Evolutionary conservation across 148 eudicot genomes (phyloP).

Genomic region (Chenopodium album): DNA sequence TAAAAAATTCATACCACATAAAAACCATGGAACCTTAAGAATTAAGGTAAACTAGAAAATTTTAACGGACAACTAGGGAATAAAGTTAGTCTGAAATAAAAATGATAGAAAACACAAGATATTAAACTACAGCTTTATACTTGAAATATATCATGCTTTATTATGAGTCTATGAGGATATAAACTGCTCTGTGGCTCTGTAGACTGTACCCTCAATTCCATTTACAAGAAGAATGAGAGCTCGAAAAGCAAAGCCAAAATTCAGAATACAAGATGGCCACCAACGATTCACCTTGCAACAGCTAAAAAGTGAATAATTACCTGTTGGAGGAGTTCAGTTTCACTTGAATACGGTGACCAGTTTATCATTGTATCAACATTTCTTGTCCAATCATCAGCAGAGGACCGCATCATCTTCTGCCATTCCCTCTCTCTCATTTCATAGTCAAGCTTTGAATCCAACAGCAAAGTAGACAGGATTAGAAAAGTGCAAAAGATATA

Average conservation of each 20-base stretch:
- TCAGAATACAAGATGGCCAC: not conserved
- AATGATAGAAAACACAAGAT: not conserved
- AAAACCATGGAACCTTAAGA: not conserved
- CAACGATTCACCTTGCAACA: not conserved
- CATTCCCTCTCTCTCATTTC: slow-evolving; percentile 53
- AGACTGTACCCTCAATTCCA: not conserved
- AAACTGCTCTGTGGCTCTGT: not conserved
- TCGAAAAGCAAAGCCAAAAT: not conserved
- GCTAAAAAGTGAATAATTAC: slow-evolving; percentile 33
- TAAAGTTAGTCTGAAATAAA: not conserved
- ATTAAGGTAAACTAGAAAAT: not conserved
- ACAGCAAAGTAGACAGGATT: slow-evolving; percentile 13
- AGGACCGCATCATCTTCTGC: slow-evolving; percentile 53
- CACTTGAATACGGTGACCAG: slow-evolving; percentile 94
- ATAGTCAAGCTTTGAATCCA: slow-evolving; percentile 66
- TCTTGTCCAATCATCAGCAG: slow-evolving; percentile 60
- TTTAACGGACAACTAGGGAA: not conserved
- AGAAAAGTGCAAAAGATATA: not conserved
- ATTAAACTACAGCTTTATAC: not conserved
- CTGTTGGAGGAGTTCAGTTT: slow-evolving; percentile 85
- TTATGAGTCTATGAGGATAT: too few species aligned
- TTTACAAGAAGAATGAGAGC: not conserved
- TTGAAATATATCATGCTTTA: not conserved
- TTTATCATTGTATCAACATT: slow-evolving; percentile 64
- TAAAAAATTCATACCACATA: not conserved